Evolutionary conservation across 2,329 filamentous ascomycete genomes (phyloP).

Genomic region (Colletotrichum simmondsii): DNA sequence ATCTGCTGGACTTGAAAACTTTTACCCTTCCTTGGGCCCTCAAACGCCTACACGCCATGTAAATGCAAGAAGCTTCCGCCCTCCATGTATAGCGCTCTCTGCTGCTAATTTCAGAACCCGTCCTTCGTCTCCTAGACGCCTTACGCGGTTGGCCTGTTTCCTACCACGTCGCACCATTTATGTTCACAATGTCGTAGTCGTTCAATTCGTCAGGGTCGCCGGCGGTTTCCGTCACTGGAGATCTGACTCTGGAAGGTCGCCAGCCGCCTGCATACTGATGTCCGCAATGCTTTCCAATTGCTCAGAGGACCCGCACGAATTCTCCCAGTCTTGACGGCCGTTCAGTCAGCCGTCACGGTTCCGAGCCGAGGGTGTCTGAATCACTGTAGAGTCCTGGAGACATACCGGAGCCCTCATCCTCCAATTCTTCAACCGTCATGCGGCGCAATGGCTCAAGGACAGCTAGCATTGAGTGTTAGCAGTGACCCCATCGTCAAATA

Average conservation of each 20-base stretch:
- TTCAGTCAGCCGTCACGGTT: constrained; percentile 47
- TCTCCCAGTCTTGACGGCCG: constrained; percentile 62
- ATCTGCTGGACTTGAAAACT: background rate
- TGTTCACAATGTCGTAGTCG: constrained; percentile 15
- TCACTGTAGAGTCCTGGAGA: constrained; percentile 45
- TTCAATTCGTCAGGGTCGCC: constrained; percentile 29
- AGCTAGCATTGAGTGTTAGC: constrained; percentile 39
- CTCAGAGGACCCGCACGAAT: constrained; percentile 65
- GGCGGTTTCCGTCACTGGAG: constrained; percentile 36
- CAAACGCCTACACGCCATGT: constrained; percentile 24
- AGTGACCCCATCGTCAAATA: background rate
- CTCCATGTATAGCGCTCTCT: constrained; percentile 17
- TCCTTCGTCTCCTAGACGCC: constrained; percentile 30
- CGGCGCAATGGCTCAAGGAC: constrained; percentile 61
- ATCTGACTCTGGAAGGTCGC: constrained; percentile 51
- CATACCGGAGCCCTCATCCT: constrained; percentile 71
- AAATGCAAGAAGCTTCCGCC: constrained; percentile 31
- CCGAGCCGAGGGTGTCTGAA: constrained; percentile 47
- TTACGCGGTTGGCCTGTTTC: constrained; percentile 24
- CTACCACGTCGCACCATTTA: constrained; percentile 18
- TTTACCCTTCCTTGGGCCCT: constrained; percentile 15
- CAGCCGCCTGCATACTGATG: constrained; percentile 53
- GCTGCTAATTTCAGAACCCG: background rate
- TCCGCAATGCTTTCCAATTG: constrained; percentile 62
- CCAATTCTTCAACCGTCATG: constrained; percentile 67